Percentiles rank a stretch among this genome's conserved stretches.
These are phyloP conservation scores for Claviceps sp. DNA, from an alignment of 2,329 filamentous ascomycete genomes.

Conservation along the genomic window DNA sequence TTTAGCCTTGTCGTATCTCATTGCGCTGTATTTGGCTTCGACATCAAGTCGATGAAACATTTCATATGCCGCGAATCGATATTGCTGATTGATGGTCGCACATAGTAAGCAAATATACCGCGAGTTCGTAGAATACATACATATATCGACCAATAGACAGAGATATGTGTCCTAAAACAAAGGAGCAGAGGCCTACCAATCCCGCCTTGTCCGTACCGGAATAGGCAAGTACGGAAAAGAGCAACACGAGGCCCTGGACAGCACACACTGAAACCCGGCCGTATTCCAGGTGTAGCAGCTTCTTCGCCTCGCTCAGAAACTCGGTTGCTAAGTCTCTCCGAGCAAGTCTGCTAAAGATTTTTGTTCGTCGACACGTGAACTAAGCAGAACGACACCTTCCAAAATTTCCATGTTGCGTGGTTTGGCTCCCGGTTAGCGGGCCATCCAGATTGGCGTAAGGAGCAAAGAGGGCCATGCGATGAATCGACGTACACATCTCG, in stretches of 20 bases:
- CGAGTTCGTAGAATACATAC: neutral
- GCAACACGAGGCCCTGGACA: constrained; percentile 11
- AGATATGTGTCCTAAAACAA: neutral
- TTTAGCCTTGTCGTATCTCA: constrained; percentile 2
- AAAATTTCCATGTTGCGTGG: too few relatives aligned
- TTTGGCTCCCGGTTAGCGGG: neutral
- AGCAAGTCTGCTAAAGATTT: constrained; percentile 6
- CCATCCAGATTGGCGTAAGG: neutral
- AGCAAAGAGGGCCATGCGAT: neutral
- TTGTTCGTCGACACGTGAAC: constrained; percentile 12
- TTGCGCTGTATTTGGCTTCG: constrained; percentile 2
- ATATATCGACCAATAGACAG: too few relatives aligned
- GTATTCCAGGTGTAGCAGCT: constrained; percentile 11
- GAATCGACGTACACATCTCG: constrained; percentile 14
- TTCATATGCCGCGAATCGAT: constrained; percentile 11
- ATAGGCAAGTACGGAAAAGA: constrained; percentile 9
- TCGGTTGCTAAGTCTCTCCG: constrained; percentile 8
- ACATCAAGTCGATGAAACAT: constrained; percentile 9
- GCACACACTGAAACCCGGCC: constrained; percentile 10
- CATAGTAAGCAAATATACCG: neutral
- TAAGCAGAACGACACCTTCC: neutral
- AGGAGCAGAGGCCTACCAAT: constrained; percentile 3
- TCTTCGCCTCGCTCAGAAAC: constrained; percentile 14
- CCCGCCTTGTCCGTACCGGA: constrained; percentile 7
- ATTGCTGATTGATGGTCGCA: constrained; percentile 6